Evolutionary conservation across 106 monocot genomes (phyloP).

Genomic region (Allium fistulosum): DNA sequence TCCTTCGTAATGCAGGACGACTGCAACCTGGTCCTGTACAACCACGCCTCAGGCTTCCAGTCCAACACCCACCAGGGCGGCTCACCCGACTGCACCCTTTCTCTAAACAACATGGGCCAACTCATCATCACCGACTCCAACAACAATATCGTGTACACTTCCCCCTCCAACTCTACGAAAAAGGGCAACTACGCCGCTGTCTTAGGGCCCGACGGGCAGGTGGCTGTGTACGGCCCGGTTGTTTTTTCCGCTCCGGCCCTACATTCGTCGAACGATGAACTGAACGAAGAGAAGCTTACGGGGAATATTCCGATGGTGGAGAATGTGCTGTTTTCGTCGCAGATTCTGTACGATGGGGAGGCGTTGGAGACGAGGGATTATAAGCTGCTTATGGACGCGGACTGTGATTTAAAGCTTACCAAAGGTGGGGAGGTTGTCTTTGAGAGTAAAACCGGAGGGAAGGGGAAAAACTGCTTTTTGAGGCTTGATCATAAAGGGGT

Average conservation of each 20-base stretch:
- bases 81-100: slow-evolving; percentile 16
- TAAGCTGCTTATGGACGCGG: neutral
- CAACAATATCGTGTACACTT: neutral
- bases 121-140: slow-evolving; percentile 11
- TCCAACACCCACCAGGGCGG: slow-evolving; percentile 9
- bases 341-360: slow-evolving; percentile 5
- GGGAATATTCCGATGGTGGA: neutral
- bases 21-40: slow-evolving; percentile 32
- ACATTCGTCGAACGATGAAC: neutral
- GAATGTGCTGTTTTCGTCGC: slow-evolving; percentile 17
- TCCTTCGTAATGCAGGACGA: slow-evolving; percentile 21
- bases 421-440: neutral
- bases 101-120: slow-evolving; percentile 14
- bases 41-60: slow-evolving; percentile 5
- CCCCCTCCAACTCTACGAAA: no score
- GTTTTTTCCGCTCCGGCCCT: slow-evolving; percentile 3
- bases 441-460: neutral
- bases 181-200: slow-evolving; percentile 20
- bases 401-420: slow-evolving; percentile 8
- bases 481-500: slow-evolving; percentile 15
- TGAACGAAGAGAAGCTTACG: neutral
- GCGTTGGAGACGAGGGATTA: slow-evolving; percentile 13
- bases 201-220: slow-evolving; percentile 20
- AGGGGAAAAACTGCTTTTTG: slow-evolving; percentile 14
- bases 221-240: slow-evolving; percentile 21